Evolutionary conservation across 257 asterid species (phyloP).

Genomic region (Solanum tarijense): DNA sequence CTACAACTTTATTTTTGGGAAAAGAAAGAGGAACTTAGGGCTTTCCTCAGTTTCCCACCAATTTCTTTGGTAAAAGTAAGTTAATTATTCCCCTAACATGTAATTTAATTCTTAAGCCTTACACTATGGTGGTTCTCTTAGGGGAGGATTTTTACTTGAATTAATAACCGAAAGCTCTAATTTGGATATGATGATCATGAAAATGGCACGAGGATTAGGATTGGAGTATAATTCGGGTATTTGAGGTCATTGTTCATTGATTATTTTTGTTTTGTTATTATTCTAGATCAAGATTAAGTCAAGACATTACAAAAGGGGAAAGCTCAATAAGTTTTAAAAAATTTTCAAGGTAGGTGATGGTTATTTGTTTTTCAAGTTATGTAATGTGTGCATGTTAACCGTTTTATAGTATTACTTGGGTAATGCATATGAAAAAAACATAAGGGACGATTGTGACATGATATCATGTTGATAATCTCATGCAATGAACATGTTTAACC

Average conservation of each 20-base stretch:
- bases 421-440: background rate
- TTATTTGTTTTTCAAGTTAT: background rate
- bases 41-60: background rate
- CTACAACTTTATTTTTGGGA: background rate
- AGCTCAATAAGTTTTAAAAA: background rate
- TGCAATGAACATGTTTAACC: background rate
- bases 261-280: background rate
- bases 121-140: background rate
- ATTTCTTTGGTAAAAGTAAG: background rate
- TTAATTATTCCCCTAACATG: too few relatives aligned
- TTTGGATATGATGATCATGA: background rate
- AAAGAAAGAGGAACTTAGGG: background rate
- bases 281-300: background rate
- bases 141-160: background rate
- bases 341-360: background rate
- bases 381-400: background rate
- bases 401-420: background rate
- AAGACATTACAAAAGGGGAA: background rate
- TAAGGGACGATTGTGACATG: background rate
- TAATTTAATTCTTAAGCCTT: background rate
- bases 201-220: background rate
- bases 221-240: background rate
- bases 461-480: too few relatives aligned
- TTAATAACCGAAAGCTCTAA: background rate
- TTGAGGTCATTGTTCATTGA: background rate